These are phyloP conservation scores for Mytilinidion resinicola DNA, from an alignment of 495 filamentous ascomycete species.

Conservation along the genomic window DNA sequence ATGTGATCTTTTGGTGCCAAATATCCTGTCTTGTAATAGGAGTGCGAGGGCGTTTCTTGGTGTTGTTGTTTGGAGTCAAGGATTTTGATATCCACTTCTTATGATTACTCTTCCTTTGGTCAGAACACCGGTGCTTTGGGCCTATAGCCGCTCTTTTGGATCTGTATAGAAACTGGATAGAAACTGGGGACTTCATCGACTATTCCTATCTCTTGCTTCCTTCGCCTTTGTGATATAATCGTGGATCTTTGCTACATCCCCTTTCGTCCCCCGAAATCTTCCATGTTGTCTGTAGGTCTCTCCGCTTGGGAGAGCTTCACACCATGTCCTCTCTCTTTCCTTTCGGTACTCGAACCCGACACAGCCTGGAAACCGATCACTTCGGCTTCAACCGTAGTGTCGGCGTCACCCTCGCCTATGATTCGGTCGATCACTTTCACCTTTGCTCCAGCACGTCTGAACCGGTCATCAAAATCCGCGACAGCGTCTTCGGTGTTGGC, in stretches of 20 bases:
- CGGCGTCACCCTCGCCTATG: constrained; percentile 47
- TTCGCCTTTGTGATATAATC: too few relatives aligned
- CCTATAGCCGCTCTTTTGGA: too few relatives aligned
- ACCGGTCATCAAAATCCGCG: constrained; percentile 74
- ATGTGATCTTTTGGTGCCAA: constrained; percentile 14
- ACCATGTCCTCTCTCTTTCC: not conserved
- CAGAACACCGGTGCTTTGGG: too few relatives aligned
- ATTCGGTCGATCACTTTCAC: constrained; percentile 72
- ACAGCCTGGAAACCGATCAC: not conserved
- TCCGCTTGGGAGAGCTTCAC: not conserved
- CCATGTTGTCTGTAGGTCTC: not conserved
- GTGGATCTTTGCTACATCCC: too few relatives aligned
- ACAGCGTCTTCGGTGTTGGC: constrained; percentile 79
- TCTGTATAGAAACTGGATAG: too few relatives aligned
- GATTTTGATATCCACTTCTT: too few relatives aligned
- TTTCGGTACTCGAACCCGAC: not conserved
- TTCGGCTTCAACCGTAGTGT: not conserved
- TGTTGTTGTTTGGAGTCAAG: too few relatives aligned
- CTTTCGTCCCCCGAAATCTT: not conserved
- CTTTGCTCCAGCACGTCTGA: constrained; percentile 74
- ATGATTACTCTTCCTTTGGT: too few relatives aligned
- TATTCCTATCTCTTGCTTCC: too few relatives aligned
- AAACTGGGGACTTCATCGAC: too few relatives aligned
- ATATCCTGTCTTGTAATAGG: too few relatives aligned
- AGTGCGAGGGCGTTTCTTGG: too few relatives aligned